phyloP scores from a whole-genome alignment of 2,329 filamentous ascomycete genomes.

The Colletotrichum shisoi region DNA sequence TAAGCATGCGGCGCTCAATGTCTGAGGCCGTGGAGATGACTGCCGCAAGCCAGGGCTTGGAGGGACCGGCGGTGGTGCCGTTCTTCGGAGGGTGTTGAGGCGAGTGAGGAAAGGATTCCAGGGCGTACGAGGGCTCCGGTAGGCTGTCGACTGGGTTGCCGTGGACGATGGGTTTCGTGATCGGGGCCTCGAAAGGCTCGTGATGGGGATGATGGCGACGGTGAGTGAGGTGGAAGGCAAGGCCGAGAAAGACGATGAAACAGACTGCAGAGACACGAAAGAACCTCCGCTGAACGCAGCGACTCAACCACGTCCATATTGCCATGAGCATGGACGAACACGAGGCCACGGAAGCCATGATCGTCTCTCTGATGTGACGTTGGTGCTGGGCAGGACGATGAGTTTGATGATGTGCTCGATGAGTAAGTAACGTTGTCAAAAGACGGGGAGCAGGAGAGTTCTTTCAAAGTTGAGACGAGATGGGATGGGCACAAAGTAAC shows the following conservation, averaged over 20 bases:
- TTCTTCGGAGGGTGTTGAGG: slow-evolving; percentile 36
- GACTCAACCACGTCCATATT: slow-evolving; percentile 21
- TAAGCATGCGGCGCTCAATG: slow-evolving; percentile 45
- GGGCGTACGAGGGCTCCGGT: slow-evolving; percentile 35
- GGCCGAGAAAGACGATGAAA: slow-evolving; percentile 16
- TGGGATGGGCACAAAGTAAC: slow-evolving; percentile 5
- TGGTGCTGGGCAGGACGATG: background rate
- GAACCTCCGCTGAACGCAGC: slow-evolving; percentile 26
- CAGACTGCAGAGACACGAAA: slow-evolving; percentile 26
- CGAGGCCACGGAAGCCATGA: slow-evolving; percentile 19
- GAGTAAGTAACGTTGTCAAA: slow-evolving; percentile 14
- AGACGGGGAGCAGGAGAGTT: slow-evolving; percentile 23
- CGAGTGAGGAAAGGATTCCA: slow-evolving; percentile 43
- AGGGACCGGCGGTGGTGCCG: background rate
- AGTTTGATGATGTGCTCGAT: background rate
- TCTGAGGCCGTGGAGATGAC: slow-evolving; percentile 46
- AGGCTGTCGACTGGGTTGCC: slow-evolving; percentile 27
- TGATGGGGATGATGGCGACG: slow-evolving; percentile 26
- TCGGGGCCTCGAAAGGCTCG: slow-evolving; percentile 30
- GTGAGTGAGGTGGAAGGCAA: slow-evolving; percentile 24
- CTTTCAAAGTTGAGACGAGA: slow-evolving; percentile 32
- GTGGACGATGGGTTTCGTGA: slow-evolving; percentile 34
- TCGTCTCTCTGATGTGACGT: slow-evolving; percentile 6
- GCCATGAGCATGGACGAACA: slow-evolving; percentile 9
- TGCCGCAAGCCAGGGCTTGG: slow-evolving; percentile 44